These are phyloP conservation scores for Parmales sp. DNA, from an alignment of 108 stramenopile genomes.

Conservation along the genomic window DNA sequence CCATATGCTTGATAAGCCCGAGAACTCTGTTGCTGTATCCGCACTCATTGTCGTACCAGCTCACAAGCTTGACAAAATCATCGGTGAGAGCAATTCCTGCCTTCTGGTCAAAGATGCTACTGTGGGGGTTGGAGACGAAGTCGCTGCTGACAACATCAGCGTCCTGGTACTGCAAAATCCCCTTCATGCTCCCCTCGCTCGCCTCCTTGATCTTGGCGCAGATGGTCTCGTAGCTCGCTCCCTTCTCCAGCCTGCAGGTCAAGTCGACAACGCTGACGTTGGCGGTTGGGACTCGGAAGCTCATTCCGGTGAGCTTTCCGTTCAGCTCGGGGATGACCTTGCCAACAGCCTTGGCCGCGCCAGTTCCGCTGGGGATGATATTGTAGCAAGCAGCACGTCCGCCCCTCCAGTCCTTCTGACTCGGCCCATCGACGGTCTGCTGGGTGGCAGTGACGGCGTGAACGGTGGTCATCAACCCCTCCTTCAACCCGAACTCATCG, in stretches of 20 bases:
- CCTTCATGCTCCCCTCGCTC: conserved; percentile 83
- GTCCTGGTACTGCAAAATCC: conserved; percentile 88
- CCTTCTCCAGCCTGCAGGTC: conserved; percentile 82
- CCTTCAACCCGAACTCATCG: conserved; percentile 91
- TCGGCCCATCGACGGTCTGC: conserved; percentile 93
- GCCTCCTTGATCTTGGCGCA: conserved; percentile 91
- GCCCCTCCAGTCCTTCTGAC: conserved; percentile 97
- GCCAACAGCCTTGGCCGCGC: conserved; percentile 92
- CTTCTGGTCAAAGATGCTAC: conserved; percentile 92
- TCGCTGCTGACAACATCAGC: conserved; percentile 91
- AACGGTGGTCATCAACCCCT: conserved; percentile 97
- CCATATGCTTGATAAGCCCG: conserved; percentile 92
- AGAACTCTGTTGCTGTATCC: conserved; percentile 85
- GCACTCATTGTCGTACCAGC: conserved; percentile 98
- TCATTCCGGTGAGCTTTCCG: conserved; percentile 98
- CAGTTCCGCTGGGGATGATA: conserved; percentile 93
- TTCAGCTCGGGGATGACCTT: conserved; percentile 93
- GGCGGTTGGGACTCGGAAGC: conserved; percentile 97
- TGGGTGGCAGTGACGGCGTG: conserved; percentile 98
- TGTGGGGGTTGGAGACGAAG: conserved; percentile 82
- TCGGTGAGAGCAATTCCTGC: conserved; percentile 94
- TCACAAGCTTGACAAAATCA: conserved; percentile 98
- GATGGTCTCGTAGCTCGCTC: conserved; percentile 87
- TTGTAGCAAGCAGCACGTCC: conserved; percentile 96
- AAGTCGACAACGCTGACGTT: conserved; percentile 98